These are phyloP conservation scores for Quercus gilva DNA, from an alignment of 306 rosid genomes.

Conservation along the genomic window DNA sequence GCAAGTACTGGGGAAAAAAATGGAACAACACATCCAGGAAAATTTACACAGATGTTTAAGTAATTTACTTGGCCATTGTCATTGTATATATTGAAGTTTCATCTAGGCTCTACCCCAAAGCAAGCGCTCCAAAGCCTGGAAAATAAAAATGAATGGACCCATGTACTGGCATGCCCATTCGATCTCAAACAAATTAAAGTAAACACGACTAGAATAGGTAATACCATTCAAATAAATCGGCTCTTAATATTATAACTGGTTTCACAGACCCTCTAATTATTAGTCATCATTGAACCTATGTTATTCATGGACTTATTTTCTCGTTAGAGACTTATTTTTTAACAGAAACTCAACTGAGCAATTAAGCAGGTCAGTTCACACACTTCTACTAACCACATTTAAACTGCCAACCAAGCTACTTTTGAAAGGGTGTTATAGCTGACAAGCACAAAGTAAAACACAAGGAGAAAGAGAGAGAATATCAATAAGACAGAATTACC, in stretches of 20 bases:
- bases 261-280: background rate
- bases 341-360: background rate
- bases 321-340: background rate
- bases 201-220: too few relatives aligned
- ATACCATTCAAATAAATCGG: too few relatives aligned
- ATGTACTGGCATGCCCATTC: background rate
- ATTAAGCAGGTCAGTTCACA: background rate
- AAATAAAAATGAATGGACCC: background rate
- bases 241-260: too few relatives aligned
- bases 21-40: background rate
- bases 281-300: background rate
- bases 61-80: background rate
- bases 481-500: slow-evolving; percentile 52
- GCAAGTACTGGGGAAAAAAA: background rate
- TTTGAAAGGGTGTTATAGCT: background rate
- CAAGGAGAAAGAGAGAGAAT: slow-evolving; percentile 4
- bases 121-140: background rate
- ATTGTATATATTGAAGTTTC: background rate
- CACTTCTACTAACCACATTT: background rate
- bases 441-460: slow-evolving; percentile 12
- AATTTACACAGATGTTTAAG: background rate
- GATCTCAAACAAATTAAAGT: background rate
- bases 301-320: background rate
- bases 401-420: background rate
- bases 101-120: background rate